Evolutionary conservation across 225 moss, liverwort and hornwort species (phyloP).

Genomic region (Pseudoscleropodium purum): DNA sequence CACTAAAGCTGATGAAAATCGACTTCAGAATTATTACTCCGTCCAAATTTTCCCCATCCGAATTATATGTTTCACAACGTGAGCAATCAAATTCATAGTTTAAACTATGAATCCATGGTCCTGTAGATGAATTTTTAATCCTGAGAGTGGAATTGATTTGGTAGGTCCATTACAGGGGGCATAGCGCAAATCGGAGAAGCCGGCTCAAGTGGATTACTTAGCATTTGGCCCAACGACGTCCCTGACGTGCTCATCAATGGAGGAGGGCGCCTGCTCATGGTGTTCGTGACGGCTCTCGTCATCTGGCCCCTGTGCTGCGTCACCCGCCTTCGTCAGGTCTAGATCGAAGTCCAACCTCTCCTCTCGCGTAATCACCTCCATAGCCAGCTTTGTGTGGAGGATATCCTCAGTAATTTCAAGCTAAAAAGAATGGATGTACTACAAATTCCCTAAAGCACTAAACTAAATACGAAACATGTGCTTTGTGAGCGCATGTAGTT

Average conservation of each 20-base stretch:
- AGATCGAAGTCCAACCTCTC: neutral
- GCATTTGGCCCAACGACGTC: slow-evolving; percentile 26
- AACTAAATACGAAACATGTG: neutral
- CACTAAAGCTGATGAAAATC: neutral
- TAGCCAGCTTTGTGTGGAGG: neutral
- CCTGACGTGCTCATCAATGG: slow-evolving; percentile 44
- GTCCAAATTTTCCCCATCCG: neutral
- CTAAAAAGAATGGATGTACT: too few species aligned
- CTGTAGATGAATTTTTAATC: neutral
- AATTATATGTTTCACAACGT: neutral
- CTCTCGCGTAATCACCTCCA: neutral
- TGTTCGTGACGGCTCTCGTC: slow-evolving; percentile 22
- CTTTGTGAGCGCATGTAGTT: slow-evolving; percentile 27
- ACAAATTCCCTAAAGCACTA: neutral
- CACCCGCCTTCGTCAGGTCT: slow-evolving; percentile 55
- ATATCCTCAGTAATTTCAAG: neutral
- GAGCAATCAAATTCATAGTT: neutral
- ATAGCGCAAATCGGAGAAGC: slow-evolving; percentile 65
- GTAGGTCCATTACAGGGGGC: slow-evolving; percentile 35
- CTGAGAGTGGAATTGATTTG: neutral
- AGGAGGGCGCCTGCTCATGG: slow-evolving; percentile 54
- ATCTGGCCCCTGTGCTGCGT: slow-evolving; percentile 67
- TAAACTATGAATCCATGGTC: neutral
- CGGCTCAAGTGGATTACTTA: slow-evolving; percentile 32
- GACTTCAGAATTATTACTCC: neutral